phyloP scores from a whole-genome alignment of 2,329 filamentous ascomycete genomes.

The Aspergillus ustus region DNA sequence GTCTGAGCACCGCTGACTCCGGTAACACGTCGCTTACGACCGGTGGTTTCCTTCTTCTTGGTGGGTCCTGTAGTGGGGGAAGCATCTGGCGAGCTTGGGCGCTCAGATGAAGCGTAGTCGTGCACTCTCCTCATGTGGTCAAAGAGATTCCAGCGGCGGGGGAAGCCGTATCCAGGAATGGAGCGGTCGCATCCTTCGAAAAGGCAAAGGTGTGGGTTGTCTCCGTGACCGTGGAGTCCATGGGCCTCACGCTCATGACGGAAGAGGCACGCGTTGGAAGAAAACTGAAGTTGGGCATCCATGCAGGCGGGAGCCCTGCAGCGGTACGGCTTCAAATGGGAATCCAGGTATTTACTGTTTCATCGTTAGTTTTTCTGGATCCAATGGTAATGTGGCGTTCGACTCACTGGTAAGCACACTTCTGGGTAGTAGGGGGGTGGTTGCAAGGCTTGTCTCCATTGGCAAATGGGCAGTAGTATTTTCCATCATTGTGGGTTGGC shows the following conservation, averaged over 20 bases:
- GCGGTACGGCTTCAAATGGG: conserved; percentile 92
- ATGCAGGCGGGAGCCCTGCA: conserved; percentile 87
- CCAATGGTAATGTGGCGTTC: conserved; percentile 11
- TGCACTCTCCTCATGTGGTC: conserved; percentile 98
- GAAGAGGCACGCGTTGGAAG: conserved; percentile 90
- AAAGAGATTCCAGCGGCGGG: conserved; percentile 90
- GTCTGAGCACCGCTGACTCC: conserved; percentile 42
- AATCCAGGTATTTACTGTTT: conserved; percentile 91
- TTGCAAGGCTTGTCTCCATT: conserved; percentile 71
- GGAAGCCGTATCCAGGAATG: conserved; percentile 82
- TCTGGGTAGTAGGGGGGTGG: conserved; percentile 93
- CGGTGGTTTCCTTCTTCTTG: conserved; percentile 46
- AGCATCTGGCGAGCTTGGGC: conserved; percentile 47
- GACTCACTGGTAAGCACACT: conserved; percentile 98
- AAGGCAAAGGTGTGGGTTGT: conserved; percentile 88
- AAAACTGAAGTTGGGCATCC: conserved; percentile 87
- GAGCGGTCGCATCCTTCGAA: conserved; percentile 87
- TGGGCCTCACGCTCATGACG: conserved; percentile 96
- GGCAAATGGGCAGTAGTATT: conserved; percentile 92
- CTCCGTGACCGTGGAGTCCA: conserved; percentile 91
- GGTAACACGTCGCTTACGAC: conserved; percentile 47
- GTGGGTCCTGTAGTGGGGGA: conserved; percentile 36
- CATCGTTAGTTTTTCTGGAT: background rate
- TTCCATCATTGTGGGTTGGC: conserved; percentile 66
- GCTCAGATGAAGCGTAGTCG: conserved; percentile 56